Conservation (phyloP, 805 yeast genomes). For the Metahyphopichia silvanorum region DNA sequence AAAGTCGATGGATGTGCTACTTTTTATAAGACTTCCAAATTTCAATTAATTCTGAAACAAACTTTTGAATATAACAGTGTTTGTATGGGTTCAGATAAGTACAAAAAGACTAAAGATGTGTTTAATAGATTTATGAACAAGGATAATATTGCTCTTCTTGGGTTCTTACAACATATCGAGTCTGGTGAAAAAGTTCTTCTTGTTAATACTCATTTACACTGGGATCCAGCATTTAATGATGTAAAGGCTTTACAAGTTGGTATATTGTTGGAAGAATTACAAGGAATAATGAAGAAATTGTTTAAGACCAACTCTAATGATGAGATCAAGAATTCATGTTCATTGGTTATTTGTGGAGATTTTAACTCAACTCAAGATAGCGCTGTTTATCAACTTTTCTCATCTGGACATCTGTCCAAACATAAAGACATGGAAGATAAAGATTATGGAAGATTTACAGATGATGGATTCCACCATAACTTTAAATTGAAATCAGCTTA, state of each 20-base stretch:
- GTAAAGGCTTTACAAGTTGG: slow-evolving; percentile 96
- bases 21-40: slow-evolving; percentile 68
- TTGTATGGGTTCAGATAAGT: slow-evolving; percentile 78
- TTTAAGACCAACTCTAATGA: slow-evolving; percentile 44
- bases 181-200: slow-evolving; percentile 72
- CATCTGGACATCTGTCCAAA: slow-evolving; percentile 73
- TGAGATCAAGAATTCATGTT: slow-evolving; percentile 52
- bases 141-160: slow-evolving; percentile 84
- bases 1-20: slow-evolving; percentile 99
- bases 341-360: slow-evolving; percentile 92
- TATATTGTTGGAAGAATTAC: slow-evolving; percentile 83
- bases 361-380: slow-evolving; percentile 84
- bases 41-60: slow-evolving; percentile 67
- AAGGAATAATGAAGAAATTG: slow-evolving; percentile 54
- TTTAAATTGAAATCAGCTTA: slow-evolving; percentile 85
- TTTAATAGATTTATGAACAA: slow-evolving; percentile 95
- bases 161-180: slow-evolving; percentile 67
- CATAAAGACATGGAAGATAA: slow-evolving; percentile 83
- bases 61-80: slow-evolving; percentile 79
- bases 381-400: slow-evolving; percentile 88
- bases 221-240: slow-evolving; percentile 97
- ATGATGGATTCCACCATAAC: slow-evolving; percentile 79
- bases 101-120: slow-evolving; percentile 89
- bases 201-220: slow-evolving; percentile 92
- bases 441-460: slow-evolving; percentile 88